Percentiles rank a stretch among this genome's conserved stretches.
These are phyloP conservation scores for Grammothele lineata DNA, from an alignment of 768 basidiomycete species.

Conservation along the genomic window DNA sequence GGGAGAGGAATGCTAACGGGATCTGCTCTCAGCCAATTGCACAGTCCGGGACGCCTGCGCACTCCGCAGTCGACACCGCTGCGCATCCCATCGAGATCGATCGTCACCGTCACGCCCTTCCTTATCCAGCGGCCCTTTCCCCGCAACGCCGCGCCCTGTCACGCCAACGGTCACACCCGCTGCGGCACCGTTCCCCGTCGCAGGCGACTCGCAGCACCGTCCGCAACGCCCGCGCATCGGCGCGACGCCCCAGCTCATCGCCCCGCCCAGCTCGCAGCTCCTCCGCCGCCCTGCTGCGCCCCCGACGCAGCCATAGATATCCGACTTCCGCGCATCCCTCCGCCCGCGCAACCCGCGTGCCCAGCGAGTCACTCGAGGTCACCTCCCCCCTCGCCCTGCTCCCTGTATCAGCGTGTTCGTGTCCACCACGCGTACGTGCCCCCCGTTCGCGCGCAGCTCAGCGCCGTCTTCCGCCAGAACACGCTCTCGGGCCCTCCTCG, in stretches of 20 bases:
- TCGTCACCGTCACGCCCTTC: conserved; percentile 8
- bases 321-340: no score
- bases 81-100: conserved; percentile 20
- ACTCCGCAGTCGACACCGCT: conserved; percentile 21
- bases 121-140: not conserved
- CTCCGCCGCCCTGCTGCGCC: no score
- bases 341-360: no score
- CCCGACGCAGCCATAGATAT: no score
- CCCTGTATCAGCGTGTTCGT: conserved; percentile 9
- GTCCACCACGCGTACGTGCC: no score
- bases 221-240: not conserved
- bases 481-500: conserved; percentile 2
- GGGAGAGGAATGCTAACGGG: conserved; percentile 18
- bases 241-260: no score
- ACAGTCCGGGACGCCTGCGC: conserved; percentile 12
- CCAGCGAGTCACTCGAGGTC: no score
- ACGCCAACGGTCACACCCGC: not conserved
- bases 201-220: not conserved
- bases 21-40: conserved; percentile 15
- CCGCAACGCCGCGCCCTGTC: not conserved
- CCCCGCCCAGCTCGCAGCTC: no score
- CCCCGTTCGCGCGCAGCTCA: no score
- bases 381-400: not conserved
- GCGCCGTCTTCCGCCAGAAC: not conserved
- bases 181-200: not conserved